Conservation (phyloP, 208 protist species). For the Angomonas deanei region DNA sequence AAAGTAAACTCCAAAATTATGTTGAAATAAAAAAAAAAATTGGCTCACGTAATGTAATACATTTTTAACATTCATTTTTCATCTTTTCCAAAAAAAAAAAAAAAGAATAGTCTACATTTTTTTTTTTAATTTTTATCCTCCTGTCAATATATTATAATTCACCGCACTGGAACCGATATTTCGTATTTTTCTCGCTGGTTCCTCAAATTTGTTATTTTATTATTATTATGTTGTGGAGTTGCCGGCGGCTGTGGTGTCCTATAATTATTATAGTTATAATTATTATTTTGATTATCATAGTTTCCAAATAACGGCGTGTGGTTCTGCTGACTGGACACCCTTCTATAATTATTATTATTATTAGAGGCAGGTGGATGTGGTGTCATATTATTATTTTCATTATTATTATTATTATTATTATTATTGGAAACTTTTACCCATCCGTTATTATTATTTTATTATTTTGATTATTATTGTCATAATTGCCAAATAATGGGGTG, state of each 20-base stretch:
- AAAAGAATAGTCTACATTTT: not conserved
- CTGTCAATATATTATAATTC: constrained; percentile 19
- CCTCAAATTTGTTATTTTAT: not conserved
- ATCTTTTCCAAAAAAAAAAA: not conserved
- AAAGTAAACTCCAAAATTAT: not conserved
- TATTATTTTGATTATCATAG: not conserved
- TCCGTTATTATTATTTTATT: no score
- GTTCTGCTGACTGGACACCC: not conserved
- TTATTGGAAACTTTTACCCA: no score
- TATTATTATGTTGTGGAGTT: not conserved
- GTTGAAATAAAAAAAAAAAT: constrained; percentile 1
- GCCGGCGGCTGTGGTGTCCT: not conserved
- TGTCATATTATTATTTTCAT: no score
- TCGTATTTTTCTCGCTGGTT: not conserved
- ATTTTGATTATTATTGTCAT: not conserved
- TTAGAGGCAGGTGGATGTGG: no score
- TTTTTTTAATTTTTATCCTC: not conserved
- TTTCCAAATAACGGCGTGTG: not conserved
- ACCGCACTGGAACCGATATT: constrained; percentile 4
- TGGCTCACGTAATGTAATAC: not conserved
- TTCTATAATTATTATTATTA: not conserved
- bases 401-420: no score
- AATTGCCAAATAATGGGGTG: no score
- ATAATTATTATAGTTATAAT: constrained; percentile 1
- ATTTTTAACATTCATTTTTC: not conserved